Conservation (phyloP, 345 rosid genomes). For the Populus nigra region DNA sequence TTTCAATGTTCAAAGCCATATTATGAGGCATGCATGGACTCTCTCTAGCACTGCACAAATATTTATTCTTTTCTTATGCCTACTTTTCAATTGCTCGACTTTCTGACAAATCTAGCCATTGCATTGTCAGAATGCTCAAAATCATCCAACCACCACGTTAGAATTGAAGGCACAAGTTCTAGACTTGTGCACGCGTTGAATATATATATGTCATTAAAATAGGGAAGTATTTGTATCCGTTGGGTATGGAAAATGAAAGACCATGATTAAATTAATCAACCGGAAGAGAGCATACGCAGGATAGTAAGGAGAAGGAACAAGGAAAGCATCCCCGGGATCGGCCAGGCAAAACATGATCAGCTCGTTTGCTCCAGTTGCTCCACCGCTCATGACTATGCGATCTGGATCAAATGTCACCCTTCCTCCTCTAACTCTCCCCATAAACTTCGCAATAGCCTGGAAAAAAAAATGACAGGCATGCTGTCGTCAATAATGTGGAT, state of each 20-base stretch:
- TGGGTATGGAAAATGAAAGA: too few relatives aligned
- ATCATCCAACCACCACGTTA: too few relatives aligned
- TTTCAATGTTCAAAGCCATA: neutral
- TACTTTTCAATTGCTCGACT: too few relatives aligned
- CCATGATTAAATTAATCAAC: neutral
- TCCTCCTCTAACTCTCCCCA: constrained; percentile 65
- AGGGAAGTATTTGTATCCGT: too few relatives aligned
- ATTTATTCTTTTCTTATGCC: too few relatives aligned
- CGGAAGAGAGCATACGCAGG: constrained; percentile 51
- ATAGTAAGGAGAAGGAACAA: constrained; percentile 77
- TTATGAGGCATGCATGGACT: neutral
- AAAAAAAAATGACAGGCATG: neutral
- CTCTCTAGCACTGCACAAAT: too few relatives aligned
- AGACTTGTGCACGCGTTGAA: too few relatives aligned
- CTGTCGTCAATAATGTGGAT: too few relatives aligned
- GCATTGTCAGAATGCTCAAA: too few relatives aligned
- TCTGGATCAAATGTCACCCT: constrained; percentile 59
- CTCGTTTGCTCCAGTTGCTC: constrained; percentile 91
- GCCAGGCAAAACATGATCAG: constrained; percentile 78
- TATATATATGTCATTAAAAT: too few relatives aligned
- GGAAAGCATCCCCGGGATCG: constrained; percentile 78
- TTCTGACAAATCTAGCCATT: too few relatives aligned
- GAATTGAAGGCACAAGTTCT: too few relatives aligned
- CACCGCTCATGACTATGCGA: constrained; percentile 79
- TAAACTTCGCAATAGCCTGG: constrained; percentile 76